Evolutionary conservation across 2,329 filamentous ascomycete species (phyloP).

Genomic region (Alternaria sp.): DNA sequence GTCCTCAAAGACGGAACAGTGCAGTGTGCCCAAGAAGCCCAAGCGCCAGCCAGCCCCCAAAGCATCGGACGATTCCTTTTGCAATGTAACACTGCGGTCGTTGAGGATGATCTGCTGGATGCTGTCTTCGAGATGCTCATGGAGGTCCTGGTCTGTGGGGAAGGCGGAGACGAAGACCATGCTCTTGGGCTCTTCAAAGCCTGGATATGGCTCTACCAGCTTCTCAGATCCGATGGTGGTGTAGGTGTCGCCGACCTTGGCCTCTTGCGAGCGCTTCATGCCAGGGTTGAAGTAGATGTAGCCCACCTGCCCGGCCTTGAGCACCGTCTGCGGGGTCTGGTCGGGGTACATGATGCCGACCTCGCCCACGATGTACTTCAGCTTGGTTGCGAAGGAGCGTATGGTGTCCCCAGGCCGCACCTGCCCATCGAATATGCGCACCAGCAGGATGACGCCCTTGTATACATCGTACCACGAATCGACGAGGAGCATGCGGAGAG

Average conservation of each 20-base stretch:
- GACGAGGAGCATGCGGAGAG: constrained; percentile 83
- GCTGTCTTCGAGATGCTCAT: constrained; percentile 86
- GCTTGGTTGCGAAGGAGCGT: constrained; percentile 84
- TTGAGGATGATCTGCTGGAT: constrained; percentile 94
- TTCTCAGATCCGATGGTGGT: constrained; percentile 80
- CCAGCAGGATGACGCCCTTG: constrained; percentile 88
- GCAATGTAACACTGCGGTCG: constrained; percentile 90
- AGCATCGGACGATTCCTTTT: constrained; percentile 93
- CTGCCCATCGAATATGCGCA: constrained; percentile 87
- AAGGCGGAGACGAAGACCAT: constrained; percentile 99
- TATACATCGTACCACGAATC: constrained; percentile 99
- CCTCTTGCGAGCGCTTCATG: constrained; percentile 96
- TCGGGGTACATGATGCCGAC: constrained; percentile 96
- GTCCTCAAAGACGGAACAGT: constrained; percentile 99
- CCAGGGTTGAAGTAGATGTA: constrained; percentile 98
- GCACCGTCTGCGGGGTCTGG: constrained; percentile 77
- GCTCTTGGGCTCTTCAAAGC: constrained; percentile 95
- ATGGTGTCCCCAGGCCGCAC: constrained; percentile 83
- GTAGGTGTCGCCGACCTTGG: constrained; percentile 94
- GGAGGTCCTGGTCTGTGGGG: constrained; percentile 88
- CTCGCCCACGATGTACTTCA: constrained; percentile 92
- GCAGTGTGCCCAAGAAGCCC: constrained; percentile 93
- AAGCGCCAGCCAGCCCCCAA: constrained; percentile 92
- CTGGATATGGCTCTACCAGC: constrained; percentile 79
- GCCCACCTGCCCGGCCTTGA: constrained; percentile 92